Evolutionary conservation across 768 basidiomycete species (phyloP), one percentile per base, ranked within the genome.

Genomic region (Lactarius hatsudake): DNA sequence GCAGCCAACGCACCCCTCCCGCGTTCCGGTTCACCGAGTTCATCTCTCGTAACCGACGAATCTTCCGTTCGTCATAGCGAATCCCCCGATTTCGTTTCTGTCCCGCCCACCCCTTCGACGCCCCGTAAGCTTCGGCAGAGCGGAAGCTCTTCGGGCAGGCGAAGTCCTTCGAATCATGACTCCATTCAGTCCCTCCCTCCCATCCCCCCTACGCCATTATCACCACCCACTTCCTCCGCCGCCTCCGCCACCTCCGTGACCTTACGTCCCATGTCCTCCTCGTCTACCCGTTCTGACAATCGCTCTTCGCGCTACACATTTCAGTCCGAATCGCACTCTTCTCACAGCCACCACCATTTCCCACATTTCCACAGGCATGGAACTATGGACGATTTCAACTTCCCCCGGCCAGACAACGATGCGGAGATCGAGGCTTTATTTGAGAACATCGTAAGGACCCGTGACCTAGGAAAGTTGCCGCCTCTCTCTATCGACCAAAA

Each of bases 341-440:
- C 84, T 34, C 85, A 87, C 67, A 82, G 85, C 73, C 80, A 81
- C 69, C 82, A 83, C 72, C 69, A 74, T 54, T 72, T 74, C 53
- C 72, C 73, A 56, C 72, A 73, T 63, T 45, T 76, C 23, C 75
- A 77, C 58, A 81, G 82, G 54, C 78, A 79, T 67, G 73, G 75
- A 20, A 64, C 76, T 42, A 78, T 82, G 54, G 84, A 86, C 23
- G 85, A 85, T 55, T 96, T 95, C 74, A 67, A 81, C 63, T 93
- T 94, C 65, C 86, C 89, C 8, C 84, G 91, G 15, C 96, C 96
- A 3, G 82, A 85, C 10, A 84, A 81, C 30, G 87, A 92, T 66
- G 84, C 86, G 55, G 89, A 94, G 63, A 88, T 98, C 30, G 89
- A 96, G 74, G 80, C 77, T 5, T 79, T 95, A 59, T 98, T 97